Percentiles rank a stretch among this genome's conserved stretches.
phyloP scores from a whole-genome alignment of 805 yeast species.

The Metschnikowia borealis region DNA sequence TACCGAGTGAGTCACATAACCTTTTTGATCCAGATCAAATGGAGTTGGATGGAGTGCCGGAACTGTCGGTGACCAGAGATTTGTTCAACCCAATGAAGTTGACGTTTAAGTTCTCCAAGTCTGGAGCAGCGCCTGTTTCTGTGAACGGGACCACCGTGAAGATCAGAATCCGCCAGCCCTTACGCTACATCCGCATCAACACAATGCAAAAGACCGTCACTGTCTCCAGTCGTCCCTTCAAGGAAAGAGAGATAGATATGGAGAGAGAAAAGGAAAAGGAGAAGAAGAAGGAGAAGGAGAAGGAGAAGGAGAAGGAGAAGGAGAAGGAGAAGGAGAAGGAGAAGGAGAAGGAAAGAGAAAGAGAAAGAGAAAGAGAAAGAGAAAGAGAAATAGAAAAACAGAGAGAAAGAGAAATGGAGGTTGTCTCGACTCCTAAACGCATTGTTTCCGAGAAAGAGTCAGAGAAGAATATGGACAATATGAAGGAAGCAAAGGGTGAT shows the following conservation, averaged over 20 bases:
- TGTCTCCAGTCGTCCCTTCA: not conserved
- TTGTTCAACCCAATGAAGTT: constrained; percentile 5
- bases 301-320: not conserved
- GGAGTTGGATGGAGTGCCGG: not conserved
- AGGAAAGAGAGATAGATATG: not conserved
- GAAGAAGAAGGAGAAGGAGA: not conserved
- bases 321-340: not conserved
- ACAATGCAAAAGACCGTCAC: not conserved
- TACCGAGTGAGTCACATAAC: no score
- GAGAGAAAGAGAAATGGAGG: not conserved
- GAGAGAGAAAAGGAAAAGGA: not conserved
- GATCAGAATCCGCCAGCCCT: not conserved
- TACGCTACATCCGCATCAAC: constrained; percentile 2
- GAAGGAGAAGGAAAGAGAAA: not conserved
- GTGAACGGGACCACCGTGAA: not conserved
- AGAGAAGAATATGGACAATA: not conserved
- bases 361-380: not conserved
- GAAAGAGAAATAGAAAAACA: not conserved
- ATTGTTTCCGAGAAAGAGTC: not conserved
- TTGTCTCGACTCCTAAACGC: no score
- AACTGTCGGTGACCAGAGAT: constrained; percentile 10
- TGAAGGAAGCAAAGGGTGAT: not conserved
- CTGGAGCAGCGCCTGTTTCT: not conserved
- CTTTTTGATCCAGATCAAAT: not conserved
- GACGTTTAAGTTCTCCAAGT: constrained; percentile 9